These are phyloP conservation scores for Nicotiana rustica DNA, from an alignment of 305 asterid species.

Conservation along the genomic window DNA sequence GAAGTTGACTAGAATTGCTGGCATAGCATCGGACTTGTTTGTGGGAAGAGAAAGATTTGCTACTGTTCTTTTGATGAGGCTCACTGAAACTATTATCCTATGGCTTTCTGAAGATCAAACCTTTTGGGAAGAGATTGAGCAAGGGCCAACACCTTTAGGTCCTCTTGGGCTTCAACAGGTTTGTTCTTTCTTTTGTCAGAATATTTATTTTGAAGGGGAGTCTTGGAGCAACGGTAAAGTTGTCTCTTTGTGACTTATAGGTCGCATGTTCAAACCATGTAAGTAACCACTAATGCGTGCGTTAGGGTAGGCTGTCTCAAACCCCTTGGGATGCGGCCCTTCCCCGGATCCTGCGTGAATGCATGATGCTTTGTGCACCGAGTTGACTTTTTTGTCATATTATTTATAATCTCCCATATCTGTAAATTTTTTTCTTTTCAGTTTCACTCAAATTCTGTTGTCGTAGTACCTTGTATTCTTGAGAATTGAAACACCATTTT, in stretches of 20 bases:
- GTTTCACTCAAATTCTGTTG: not conserved
- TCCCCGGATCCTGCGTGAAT: no score
- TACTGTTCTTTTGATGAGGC: conserved; percentile 77
- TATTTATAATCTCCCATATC: not conserved
- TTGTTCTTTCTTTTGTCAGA: not conserved
- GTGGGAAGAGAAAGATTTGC: conserved; percentile 89
- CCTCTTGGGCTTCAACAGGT: conserved; percentile 98
- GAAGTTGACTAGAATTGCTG: conserved; percentile 63
- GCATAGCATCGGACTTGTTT: conserved; percentile 73
- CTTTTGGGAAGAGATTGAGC: conserved; percentile 92
- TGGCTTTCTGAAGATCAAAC: conserved; percentile 92
- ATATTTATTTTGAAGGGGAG: not conserved
- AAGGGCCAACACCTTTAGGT: conserved; percentile 63
- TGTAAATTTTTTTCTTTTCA: not conserved
- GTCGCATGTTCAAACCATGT: no score
- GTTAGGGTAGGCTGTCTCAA: no score
- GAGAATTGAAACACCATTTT: not conserved
- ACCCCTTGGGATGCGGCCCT: no score
- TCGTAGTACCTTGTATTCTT: not conserved
- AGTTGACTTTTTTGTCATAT: no score
- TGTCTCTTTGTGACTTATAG: no score
- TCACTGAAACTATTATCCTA: conserved; percentile 81
- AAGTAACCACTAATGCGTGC: no score
- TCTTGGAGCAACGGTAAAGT: no score
- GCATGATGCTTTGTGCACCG: no score